Percentiles rank a stretch among this genome's conserved stretches.
Conservation (phyloP, 1,284 basidiomycete genomes). For the Sporisorium exsertum region DNA sequence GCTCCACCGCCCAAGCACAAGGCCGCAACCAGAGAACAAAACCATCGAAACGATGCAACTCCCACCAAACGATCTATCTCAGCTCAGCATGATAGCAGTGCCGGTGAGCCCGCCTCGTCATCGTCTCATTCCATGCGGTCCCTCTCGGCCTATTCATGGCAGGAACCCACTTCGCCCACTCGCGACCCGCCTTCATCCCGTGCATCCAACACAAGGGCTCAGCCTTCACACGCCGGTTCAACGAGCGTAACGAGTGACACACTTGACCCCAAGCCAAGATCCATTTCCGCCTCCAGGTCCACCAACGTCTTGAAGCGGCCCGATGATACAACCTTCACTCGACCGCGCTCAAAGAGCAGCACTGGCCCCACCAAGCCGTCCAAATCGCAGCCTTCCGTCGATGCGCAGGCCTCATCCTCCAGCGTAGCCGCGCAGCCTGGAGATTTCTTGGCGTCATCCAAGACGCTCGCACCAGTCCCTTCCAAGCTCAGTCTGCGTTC, state of each 20-base stretch:
- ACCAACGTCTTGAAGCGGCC: slow-evolving; percentile 7
- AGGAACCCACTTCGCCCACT: not conserved
- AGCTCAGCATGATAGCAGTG: not conserved
- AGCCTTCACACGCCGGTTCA: not conserved
- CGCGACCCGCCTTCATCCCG: not conserved
- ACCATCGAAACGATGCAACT: not conserved
- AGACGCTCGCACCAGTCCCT: slow-evolving; percentile 3
- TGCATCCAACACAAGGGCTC: not conserved
- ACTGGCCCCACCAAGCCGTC: slow-evolving; percentile 11
- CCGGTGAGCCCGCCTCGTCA: too few relatives aligned
- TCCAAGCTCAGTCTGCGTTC: slow-evolving; percentile 42
- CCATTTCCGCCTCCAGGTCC: slow-evolving; percentile 23
- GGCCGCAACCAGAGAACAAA: not conserved
- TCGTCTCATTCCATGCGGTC: slow-evolving; percentile 4
- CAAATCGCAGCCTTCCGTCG: not conserved
- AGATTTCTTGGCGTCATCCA: too few relatives aligned
- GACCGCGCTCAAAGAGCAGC: slow-evolving; percentile 35
- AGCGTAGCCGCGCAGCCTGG: not conserved
- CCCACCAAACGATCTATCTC: slow-evolving; percentile 3
- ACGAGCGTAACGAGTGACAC: not conserved
- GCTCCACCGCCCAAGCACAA: slow-evolving; percentile 2
- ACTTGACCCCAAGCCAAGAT: not conserved
- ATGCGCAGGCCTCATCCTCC: not conserved
- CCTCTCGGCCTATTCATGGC: not conserved
- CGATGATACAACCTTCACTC: slow-evolving; percentile 8